Evolutionary conservation across 768 basidiomycete species (phyloP).

Genomic region (Pleurotus eryngii): DNA sequence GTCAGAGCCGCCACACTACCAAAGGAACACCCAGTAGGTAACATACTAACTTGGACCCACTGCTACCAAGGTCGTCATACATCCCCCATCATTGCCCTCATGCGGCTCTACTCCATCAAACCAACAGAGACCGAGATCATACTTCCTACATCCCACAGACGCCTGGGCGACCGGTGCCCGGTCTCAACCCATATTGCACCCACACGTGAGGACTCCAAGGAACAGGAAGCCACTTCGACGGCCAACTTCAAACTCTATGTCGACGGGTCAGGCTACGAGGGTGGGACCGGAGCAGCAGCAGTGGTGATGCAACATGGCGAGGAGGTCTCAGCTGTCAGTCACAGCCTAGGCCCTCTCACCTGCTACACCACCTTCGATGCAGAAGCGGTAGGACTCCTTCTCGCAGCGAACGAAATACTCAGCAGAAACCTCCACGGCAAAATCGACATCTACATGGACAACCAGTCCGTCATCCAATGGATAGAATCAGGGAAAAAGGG

Average conservation of each 20-base stretch:
- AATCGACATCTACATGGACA: conserved; percentile 13
- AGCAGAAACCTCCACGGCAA: neutral
- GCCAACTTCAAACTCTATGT: conserved; percentile 12
- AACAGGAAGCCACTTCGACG: neutral
- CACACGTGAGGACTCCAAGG: no score
- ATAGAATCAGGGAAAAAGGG: neutral
- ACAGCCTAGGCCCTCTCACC: conserved; percentile 12
- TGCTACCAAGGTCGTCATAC: no score
- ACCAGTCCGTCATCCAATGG: conserved; percentile 12
- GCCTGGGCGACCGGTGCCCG: no score
- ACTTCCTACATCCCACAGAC: no score
- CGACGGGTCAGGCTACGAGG: conserved; percentile 19
- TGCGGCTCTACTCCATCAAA: no score
- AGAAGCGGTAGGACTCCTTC: conserved; percentile 17
- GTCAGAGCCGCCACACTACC: conserved; percentile 17
- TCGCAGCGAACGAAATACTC: conserved; percentile 13
- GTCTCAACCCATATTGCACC: no score
- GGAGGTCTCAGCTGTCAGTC: neutral
- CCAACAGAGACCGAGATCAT: no score
- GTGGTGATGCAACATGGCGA: conserved; percentile 2
- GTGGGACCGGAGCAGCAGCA: conserved; percentile 20
- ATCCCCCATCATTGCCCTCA: no score
- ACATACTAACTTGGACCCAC: neutral
- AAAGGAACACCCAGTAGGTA: conserved; percentile 13
- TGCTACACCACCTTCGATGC: conserved; percentile 20